These are phyloP conservation scores for Austroboletus olivaceoglutinosus DNA, from an alignment of 1,284 basidiomycete species.

Conservation along the genomic window DNA sequence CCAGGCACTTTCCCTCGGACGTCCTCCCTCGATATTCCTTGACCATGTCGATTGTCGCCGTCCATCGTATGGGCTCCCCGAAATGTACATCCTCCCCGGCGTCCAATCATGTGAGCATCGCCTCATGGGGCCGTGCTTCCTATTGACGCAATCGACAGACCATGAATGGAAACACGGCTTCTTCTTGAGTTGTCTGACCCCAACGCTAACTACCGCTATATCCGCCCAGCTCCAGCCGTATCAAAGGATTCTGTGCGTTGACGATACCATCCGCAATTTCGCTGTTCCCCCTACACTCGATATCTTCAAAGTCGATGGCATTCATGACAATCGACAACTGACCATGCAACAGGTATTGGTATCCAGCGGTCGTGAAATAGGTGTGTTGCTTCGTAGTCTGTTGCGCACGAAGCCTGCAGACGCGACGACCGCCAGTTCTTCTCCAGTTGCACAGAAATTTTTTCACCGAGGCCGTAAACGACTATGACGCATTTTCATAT, in stretches of 20 bases:
- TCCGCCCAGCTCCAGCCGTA: constrained; percentile 59
- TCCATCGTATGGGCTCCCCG: constrained; percentile 55
- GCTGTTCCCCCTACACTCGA: constrained; percentile 56
- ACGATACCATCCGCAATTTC: constrained; percentile 60
- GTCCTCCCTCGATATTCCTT: constrained; percentile 69
- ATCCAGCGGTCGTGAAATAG: constrained; percentile 64
- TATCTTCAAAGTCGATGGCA: constrained; percentile 42
- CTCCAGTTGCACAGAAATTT: constrained; percentile 74
- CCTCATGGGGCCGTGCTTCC: constrained; percentile 1
- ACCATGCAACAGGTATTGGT: constrained; percentile 70
- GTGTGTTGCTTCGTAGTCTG: constrained; percentile 38
- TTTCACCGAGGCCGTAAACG: constrained; percentile 68
- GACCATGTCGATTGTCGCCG: constrained; percentile 67
- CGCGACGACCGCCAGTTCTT: constrained; percentile 44
- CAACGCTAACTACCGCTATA: constrained; percentile 65
- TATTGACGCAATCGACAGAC: constrained; percentile 41
- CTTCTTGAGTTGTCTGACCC: constrained; percentile 60
- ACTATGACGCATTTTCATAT: constrained; percentile 57
- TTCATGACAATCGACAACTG: constrained; percentile 46
- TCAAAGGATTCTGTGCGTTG: constrained; percentile 53
- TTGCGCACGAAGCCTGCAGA: constrained; percentile 3
- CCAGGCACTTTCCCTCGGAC: constrained; percentile 71
- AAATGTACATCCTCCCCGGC: constrained; percentile 54
- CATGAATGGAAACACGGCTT: constrained; percentile 75
- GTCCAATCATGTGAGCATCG: constrained; percentile 62